Conservation (phyloP, 192 early-diverging fungal species). For the Linnemannia hyalina region DNA sequence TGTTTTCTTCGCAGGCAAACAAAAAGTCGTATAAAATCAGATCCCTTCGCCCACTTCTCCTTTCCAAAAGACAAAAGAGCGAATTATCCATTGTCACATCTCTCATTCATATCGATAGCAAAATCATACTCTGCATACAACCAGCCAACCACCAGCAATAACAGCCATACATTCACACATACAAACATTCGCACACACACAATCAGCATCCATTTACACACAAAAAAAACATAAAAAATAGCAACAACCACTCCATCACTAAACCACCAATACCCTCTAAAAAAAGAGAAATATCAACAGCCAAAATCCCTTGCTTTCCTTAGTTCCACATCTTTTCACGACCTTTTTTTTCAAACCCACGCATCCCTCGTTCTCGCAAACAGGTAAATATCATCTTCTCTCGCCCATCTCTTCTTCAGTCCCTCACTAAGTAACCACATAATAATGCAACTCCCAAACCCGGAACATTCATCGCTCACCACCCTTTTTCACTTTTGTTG, state of each 20-base stretch:
- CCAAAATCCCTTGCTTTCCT: background rate
- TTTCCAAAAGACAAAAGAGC: background rate
- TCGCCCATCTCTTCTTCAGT: background rate
- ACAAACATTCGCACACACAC: too few species aligned
- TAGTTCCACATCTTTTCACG: background rate
- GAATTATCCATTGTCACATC: background rate
- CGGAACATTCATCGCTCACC: background rate
- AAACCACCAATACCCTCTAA: background rate
- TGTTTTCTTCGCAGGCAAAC: too few species aligned
- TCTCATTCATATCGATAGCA: background rate
- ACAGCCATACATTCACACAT: too few species aligned
- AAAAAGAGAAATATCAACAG: background rate
- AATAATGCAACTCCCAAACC: background rate
- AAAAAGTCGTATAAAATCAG: conserved; percentile 6
- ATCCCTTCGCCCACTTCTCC: background rate
- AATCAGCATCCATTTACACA: too few species aligned
- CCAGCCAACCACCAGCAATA: background rate
- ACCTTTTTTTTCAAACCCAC: background rate
- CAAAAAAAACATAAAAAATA: background rate
- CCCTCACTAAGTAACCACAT: background rate
- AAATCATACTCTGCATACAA: background rate
- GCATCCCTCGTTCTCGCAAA: background rate
- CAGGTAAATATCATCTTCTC: background rate
- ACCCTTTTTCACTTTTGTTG: background rate
- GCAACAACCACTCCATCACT: background rate